Conservation (phyloP, 2,329 filamentous ascomycete species). For the Fusarium hostae region DNA sequence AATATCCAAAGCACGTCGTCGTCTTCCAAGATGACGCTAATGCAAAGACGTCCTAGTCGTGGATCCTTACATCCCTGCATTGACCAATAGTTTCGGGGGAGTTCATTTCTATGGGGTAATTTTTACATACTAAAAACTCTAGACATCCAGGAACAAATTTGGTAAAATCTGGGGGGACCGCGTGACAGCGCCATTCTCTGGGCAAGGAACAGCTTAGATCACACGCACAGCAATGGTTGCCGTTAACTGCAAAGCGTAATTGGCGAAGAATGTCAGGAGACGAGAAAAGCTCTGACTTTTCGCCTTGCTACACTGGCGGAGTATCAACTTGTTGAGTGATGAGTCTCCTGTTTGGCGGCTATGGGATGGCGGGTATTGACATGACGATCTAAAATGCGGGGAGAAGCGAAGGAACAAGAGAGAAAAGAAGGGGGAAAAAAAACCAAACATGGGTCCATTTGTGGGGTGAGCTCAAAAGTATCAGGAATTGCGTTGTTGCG, state of each 20-base stretch:
- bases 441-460: constrained; percentile 29
- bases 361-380: constrained; percentile 1
- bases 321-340: background rate
- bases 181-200: constrained; percentile 42
- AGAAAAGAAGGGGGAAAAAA: background rate
- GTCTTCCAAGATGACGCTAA: constrained; percentile 23
- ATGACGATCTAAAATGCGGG: constrained; percentile 38
- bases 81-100: constrained; percentile 9
- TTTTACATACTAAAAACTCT: constrained; percentile 46
- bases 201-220: constrained; percentile 24
- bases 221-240: constrained; percentile 38
- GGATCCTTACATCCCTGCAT: constrained; percentile 24
- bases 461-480: constrained; percentile 40
- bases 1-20: constrained; percentile 26
- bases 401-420: constrained; percentile 10
- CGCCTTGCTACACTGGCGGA: background rate
- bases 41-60: background rate
- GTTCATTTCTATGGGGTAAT: constrained; percentile 46
- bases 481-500: constrained; percentile 26
- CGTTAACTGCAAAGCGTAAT: constrained; percentile 45
- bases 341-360: background rate
- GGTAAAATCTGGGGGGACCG: constrained; percentile 34
- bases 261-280: constrained; percentile 13
- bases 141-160: constrained; percentile 41
- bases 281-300: background rate